Evolutionary conservation across 495 filamentous ascomycete species (phyloP).

Genomic region (Antarctomyces pellizariae): DNA sequence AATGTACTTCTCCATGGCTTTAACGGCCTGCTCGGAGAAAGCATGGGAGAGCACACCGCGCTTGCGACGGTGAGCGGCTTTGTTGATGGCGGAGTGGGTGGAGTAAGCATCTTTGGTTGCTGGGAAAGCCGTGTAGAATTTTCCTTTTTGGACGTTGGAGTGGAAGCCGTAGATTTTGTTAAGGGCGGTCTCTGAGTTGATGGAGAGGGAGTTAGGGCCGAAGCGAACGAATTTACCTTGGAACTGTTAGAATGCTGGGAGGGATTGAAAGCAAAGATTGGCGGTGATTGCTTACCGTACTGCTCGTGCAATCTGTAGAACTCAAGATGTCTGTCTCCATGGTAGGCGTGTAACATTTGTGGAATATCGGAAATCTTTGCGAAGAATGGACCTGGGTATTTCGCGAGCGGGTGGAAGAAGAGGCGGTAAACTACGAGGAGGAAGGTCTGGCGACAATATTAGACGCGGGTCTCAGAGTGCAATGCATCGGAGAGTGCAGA

Average conservation of each 20-base stretch:
- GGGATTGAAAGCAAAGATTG: background rate
- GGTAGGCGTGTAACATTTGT: conserved; percentile 30
- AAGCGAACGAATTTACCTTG: conserved; percentile 29
- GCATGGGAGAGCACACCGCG: conserved; percentile 37
- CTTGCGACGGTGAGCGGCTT: conserved; percentile 34
- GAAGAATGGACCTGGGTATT: conserved; percentile 38
- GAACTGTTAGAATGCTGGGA: conserved; percentile 3
- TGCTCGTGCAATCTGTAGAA: conserved; percentile 30
- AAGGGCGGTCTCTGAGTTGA: conserved; percentile 31
- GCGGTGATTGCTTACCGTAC: conserved; percentile 20
- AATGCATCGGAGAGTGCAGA: no score
- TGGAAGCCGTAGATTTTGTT: conserved; percentile 37
- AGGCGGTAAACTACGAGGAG: conserved; percentile 22
- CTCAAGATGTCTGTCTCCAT: conserved; percentile 34
- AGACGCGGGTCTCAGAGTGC: no score
- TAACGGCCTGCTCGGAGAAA: conserved; percentile 33
- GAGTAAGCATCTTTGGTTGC: conserved; percentile 26
- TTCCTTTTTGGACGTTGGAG: conserved; percentile 35
- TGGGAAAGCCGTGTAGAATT: conserved; percentile 41
- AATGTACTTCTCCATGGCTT: conserved; percentile 33
- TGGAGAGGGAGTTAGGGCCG: conserved; percentile 34
- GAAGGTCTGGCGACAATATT: conserved; percentile 6
- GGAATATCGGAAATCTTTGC: conserved; percentile 32
- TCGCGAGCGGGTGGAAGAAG: conserved; percentile 39
- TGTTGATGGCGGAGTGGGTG: conserved; percentile 36